Evolutionary conservation across 306 rosid species (phyloP).

Genomic region (Malus orientalis): DNA sequence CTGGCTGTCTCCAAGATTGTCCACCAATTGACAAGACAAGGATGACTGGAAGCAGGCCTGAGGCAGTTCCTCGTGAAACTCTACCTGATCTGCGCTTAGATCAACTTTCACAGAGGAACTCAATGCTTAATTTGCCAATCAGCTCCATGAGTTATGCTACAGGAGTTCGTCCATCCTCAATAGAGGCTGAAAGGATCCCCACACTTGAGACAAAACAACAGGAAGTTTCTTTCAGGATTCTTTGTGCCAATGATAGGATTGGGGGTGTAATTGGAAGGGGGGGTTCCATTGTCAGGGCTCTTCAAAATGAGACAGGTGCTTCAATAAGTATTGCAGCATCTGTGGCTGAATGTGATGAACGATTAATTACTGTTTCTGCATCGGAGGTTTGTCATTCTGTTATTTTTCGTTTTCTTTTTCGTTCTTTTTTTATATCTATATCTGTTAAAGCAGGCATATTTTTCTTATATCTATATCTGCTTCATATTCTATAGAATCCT

Average conservation of each 20-base stretch:
- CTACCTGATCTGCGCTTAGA: constrained; percentile 40
- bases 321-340: constrained; percentile 57
- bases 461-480: background rate
- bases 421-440: constrained; percentile 4
- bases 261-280: constrained; percentile 98
- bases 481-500: constrained; percentile 43
- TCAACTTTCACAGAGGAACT: constrained; percentile 43
- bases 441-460: constrained; percentile 1
- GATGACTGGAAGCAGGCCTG: constrained; percentile 45
- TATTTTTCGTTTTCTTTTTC: background rate
- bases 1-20: constrained; percentile 72
- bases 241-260: constrained; percentile 71
- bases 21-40: constrained; percentile 42
- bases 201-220: constrained; percentile 44
- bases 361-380: constrained; percentile 66
- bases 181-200: constrained; percentile 50
- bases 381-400: constrained; percentile 55
- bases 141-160: constrained; percentile 49
- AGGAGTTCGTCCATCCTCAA: constrained; percentile 49
- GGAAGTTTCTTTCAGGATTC: constrained; percentile 70
- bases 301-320: constrained; percentile 93
- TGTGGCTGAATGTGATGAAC: constrained; percentile 67
- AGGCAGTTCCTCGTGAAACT: constrained; percentile 39
- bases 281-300: constrained; percentile 66
- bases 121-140: constrained; percentile 37